These are phyloP conservation scores for Geotrichum reessii DNA, from an alignment of 1,139 yeast genomes.

Conservation along the genomic window DNA sequence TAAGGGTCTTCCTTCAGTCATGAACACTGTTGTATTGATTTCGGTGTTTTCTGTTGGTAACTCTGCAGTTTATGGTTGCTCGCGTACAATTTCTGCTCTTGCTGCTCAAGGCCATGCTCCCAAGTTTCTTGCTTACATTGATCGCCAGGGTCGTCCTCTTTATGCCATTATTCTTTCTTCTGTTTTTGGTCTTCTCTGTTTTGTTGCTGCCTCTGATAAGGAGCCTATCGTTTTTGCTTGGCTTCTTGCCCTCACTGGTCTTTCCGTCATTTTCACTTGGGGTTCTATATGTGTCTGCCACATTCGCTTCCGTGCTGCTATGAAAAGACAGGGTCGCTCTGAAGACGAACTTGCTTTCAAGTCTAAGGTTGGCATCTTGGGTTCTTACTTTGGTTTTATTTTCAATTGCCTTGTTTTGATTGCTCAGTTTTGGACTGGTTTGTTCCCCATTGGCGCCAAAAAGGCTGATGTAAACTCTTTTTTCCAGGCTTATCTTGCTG, in stretches of 20 bases:
- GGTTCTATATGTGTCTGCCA: slow-evolving; percentile 70
- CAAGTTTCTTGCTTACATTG: slow-evolving; percentile 61
- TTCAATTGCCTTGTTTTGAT: slow-evolving; percentile 59
- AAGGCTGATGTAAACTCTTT: slow-evolving; percentile 43
- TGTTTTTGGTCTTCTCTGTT: slow-evolving; percentile 61
- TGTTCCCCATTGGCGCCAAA: slow-evolving; percentile 55
- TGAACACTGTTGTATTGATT: slow-evolving; percentile 65
- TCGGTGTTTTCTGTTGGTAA: slow-evolving; percentile 73
- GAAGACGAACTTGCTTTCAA: slow-evolving; percentile 62
- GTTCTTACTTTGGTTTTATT: slow-evolving; percentile 61
- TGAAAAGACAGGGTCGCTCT: slow-evolving; percentile 58
- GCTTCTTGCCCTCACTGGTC: slow-evolving; percentile 78
- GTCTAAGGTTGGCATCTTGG: slow-evolving; percentile 63
- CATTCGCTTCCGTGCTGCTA: slow-evolving; percentile 71
- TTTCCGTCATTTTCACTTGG: slow-evolving; percentile 83
- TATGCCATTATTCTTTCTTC: slow-evolving; percentile 56
- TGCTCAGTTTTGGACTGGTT: slow-evolving; percentile 79
- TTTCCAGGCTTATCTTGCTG: slow-evolving; percentile 52
- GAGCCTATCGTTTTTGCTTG: slow-evolving; percentile 68
- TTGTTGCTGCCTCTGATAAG: slow-evolving; percentile 58
- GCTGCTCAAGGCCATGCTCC: slow-evolving; percentile 84
- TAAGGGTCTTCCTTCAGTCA: slow-evolving; percentile 57
- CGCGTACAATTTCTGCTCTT: slow-evolving; percentile 75
- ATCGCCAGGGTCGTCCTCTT: slow-evolving; percentile 67
- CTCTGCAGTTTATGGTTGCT: slow-evolving; percentile 69